Evolutionary conservation across 306 rosid species (phyloP).

Genomic region (Acmispon strigosus): DNA sequence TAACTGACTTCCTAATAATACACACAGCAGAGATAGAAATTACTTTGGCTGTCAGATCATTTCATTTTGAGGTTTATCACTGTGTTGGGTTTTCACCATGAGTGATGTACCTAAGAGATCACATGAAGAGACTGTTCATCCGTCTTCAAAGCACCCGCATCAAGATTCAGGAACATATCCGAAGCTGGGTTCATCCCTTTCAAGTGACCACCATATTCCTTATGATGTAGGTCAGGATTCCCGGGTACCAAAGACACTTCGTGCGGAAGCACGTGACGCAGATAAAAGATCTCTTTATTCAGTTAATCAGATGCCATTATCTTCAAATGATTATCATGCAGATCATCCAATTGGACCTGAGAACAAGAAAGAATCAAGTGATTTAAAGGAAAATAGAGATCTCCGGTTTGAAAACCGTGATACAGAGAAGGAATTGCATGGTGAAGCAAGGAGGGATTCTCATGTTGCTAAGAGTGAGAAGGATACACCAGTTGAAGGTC

Average conservation of each 20-base stretch:
- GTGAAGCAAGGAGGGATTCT: constrained; percentile 64
- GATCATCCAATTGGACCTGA: constrained; percentile 47
- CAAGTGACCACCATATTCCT: constrained; percentile 56
- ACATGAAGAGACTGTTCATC: constrained; percentile 65
- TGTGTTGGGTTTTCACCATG: constrained; percentile 38
- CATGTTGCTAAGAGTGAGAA: constrained; percentile 62
- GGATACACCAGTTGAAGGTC: constrained; percentile 52
- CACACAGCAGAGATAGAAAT: background rate
- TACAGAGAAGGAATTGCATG: constrained; percentile 56
- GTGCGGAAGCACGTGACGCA: constrained; percentile 63
- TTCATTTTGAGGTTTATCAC: constrained; percentile 16
- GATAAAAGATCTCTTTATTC: constrained; percentile 73
- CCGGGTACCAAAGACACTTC: constrained; percentile 47
- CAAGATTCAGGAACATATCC: constrained; percentile 59
- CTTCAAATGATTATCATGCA: constrained; percentile 55
- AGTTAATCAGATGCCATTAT: constrained; percentile 45
- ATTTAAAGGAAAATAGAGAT: constrained; percentile 62
- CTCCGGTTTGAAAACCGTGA: constrained; percentile 72
- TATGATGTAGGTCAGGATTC: constrained; percentile 62
- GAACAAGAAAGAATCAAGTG: constrained; percentile 57
- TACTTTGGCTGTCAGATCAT: constrained; percentile 20
- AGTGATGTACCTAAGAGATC: constrained; percentile 73
- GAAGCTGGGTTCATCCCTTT: constrained; percentile 47
- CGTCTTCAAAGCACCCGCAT: constrained; percentile 60
- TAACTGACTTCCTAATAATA: background rate